Conservation (phyloP, 176 grass and related monocot species). For the Tuctoria greenei region DNA sequence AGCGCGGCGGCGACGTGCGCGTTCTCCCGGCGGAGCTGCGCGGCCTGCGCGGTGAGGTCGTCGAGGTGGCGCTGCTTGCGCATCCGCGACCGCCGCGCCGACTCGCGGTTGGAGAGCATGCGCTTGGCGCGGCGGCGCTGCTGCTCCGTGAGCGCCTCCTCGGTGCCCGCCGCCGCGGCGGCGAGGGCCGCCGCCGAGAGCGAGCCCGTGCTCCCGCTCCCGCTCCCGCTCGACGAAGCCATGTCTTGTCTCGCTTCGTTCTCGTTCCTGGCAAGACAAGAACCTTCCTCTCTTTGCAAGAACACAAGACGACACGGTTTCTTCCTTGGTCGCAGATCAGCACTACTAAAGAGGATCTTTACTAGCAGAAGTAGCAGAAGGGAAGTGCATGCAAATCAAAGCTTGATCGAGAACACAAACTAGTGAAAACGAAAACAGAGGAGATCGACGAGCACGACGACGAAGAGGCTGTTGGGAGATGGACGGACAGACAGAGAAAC, state of each 20-base stretch:
- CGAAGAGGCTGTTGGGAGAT: not conserved
- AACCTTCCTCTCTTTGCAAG: slow-evolving; percentile 32
- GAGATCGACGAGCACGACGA: not conserved
- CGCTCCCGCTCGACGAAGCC: slow-evolving; percentile 78
- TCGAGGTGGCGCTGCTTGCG: slow-evolving; percentile 93
- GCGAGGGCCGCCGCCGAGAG: slow-evolving; percentile 38
- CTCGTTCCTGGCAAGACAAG: slow-evolving; percentile 18
- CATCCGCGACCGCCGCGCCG: slow-evolving; percentile 78
- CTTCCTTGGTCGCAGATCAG: not conserved
- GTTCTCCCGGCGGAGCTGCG: slow-evolving; percentile 74
- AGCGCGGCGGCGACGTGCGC: slow-evolving; percentile 55
- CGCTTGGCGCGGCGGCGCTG: slow-evolving; percentile 69
- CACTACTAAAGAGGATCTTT: not conserved
- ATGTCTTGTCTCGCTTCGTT: slow-evolving; percentile 10
- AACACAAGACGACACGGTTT: not conserved
- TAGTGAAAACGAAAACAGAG: not conserved
- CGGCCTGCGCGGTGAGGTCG: slow-evolving; percentile 65
- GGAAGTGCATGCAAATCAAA: slow-evolving; percentile 37
- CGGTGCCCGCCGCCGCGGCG: slow-evolving; percentile 41
- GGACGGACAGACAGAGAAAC: not conserved
- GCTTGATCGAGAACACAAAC: not conserved
- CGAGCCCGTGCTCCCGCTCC: slow-evolving; percentile 54
- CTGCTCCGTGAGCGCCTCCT: slow-evolving; percentile 63
- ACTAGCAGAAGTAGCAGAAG: not conserved
- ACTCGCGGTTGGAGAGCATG: slow-evolving; percentile 94